Percentiles rank a stretch among this genome's conserved stretches.
Evolutionary conservation across 495 filamentous ascomycete genomes (phyloP).

Genomic region (Amorphotheca resinae): DNA sequence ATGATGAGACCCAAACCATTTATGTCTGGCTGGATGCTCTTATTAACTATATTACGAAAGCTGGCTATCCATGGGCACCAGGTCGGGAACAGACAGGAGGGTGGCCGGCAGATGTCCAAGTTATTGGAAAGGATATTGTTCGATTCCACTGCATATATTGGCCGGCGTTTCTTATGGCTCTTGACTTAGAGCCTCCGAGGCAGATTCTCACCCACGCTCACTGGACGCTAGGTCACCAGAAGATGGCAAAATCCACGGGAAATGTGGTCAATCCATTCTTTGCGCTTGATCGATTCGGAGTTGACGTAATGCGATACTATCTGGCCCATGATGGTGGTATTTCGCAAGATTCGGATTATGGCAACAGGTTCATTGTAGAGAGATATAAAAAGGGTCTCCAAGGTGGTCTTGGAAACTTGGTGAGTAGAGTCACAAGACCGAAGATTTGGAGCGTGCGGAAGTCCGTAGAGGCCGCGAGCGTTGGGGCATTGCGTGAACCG

Average conservation of each 20-base stretch:
- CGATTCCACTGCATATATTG: constrained; percentile 97
- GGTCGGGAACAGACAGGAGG: constrained; percentile 40
- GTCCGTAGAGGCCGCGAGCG: constrained; percentile 34
- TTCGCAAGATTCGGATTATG: constrained; percentile 66
- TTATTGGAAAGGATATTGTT: constrained; percentile 92
- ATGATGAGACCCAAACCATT: constrained; percentile 76
- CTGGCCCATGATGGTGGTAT: constrained; percentile 67
- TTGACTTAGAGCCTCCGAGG: constrained; percentile 72
- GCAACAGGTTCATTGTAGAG: constrained; percentile 59
- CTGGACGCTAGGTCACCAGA: constrained; percentile 79
- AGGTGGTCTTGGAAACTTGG: constrained; percentile 64
- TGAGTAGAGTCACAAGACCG: constrained; percentile 51
- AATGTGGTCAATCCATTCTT: constrained; percentile 94
- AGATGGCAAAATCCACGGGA: constrained; percentile 93
- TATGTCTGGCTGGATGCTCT: constrained; percentile 98
- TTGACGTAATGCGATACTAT: constrained; percentile 82
- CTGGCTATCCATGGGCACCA: constrained; percentile 71
- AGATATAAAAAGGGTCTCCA: constrained; percentile 71
- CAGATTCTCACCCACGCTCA: constrained; percentile 81
- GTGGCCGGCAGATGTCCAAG: constrained; percentile 87
- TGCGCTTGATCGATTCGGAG: constrained; percentile 77
- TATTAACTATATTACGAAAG: constrained; percentile 81
- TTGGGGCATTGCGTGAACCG: neutral
- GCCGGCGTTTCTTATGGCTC: constrained; percentile 88
- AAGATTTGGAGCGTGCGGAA: constrained; percentile 52